Evolutionary conservation across 2,329 filamentous ascomycete species (phyloP), one percentile per base, ranked within the genome.

Genomic region (Penicillium olsonii): DNA sequence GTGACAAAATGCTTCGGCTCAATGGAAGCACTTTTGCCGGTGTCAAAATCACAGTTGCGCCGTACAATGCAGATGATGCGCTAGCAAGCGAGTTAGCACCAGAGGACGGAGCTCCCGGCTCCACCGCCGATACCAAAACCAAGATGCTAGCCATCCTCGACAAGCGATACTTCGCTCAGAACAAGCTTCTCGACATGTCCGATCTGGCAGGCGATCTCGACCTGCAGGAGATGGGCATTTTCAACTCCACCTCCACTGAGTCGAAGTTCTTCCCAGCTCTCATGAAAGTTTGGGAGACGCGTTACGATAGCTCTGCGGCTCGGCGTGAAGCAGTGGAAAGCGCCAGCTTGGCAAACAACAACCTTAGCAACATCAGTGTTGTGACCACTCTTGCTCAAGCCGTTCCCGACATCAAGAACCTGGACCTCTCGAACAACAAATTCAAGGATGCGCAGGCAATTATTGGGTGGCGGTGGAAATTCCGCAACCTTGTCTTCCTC

Each of bases 181-280:
- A 78, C 44, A 96, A 95, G 70, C 76, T 96, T 0, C 80, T 97
- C 33, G 85, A 95, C 65, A 82, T 99, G 9, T 91, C 90, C n/a
- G 78, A 81, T 1, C 82, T 97, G 9, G 85, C 82, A 26, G 76
- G 81, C 40, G 92, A 97, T 62, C 74, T 83, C 2, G 82, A 85
- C 50, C 80, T 97, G 4, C 77, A 84, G 45, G 78, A 81, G 35
- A 84, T 91, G 70, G 88, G 88, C 31, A 87, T 92, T 63, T 91
- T 95, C 67, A 81, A 84, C 54, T 83, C 77, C 51, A 82, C 81
- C 50, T 84, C 86, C 3, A 85, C 85, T 1, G 84, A 88, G 38
- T 82, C 87, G 55, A 99, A 96, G 69, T 88, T 96, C 54, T 96
- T 97, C 73, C 89, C 88, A 44, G 92, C 89, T 1, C 78, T 97